Evolutionary conservation across 768 basidiomycete species (phyloP).

Genomic region (Austroboletus festivus): DNA sequence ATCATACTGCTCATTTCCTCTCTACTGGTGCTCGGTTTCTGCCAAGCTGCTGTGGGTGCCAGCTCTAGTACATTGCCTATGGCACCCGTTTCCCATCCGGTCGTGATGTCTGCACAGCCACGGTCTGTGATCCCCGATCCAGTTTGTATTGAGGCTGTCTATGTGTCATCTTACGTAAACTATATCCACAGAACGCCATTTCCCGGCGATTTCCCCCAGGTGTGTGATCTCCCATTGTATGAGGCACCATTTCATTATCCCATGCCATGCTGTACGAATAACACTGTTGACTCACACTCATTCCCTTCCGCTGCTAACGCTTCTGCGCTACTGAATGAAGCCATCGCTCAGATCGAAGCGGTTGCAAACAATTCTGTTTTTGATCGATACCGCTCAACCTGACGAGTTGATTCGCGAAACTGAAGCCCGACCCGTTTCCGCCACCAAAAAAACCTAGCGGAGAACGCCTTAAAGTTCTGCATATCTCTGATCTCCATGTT

Average conservation of each 20-base stretch:
- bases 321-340: slow-evolving; percentile 33
- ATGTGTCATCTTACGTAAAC: background rate
- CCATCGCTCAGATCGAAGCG: slow-evolving; percentile 37
- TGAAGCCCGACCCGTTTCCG: slow-evolving; percentile 45
- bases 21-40: background rate
- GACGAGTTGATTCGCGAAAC: slow-evolving; percentile 46
- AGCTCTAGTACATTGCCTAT: slow-evolving; percentile 13
- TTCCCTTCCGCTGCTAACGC: slow-evolving; percentile 36
- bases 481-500: slow-evolving; percentile 47
- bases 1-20: background rate
- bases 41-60: background rate
- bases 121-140: slow-evolving; percentile 72
- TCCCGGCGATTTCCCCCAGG: slow-evolving; percentile 57
- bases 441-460: slow-evolving; percentile 40
- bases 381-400: slow-evolving; percentile 39
- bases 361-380: slow-evolving; percentile 36
- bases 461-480: slow-evolving; percentile 44
- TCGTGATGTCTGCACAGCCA: slow-evolving; percentile 62
- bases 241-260: background rate
- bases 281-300: slow-evolving; percentile 42
- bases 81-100: too few species aligned
- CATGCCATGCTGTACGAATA: slow-evolving; percentile 27
- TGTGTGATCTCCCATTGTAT: slow-evolving; percentile 3
- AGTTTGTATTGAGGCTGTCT: too few species aligned
- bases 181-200: slow-evolving; percentile 41